Conservation (phyloP, 352 stramenopile genomes). For the Phytophthora multivora region DNA sequence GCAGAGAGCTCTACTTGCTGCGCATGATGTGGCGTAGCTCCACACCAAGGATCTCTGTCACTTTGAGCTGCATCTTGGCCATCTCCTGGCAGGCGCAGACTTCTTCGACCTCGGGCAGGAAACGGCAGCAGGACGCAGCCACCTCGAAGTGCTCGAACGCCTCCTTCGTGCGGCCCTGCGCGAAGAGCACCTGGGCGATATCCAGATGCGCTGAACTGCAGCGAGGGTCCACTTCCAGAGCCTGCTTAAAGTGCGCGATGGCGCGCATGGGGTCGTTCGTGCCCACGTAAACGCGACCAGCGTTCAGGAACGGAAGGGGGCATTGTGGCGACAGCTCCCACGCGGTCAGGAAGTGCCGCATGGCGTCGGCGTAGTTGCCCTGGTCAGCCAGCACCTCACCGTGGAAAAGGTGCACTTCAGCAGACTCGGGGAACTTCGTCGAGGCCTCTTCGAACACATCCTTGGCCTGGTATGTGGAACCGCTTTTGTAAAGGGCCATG, state of each 20-base stretch:
- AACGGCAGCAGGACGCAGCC: slow-evolving; percentile 75
- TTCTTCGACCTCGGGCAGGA: slow-evolving; percentile 84
- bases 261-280: slow-evolving; percentile 84
- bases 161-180: slow-evolving; percentile 70
- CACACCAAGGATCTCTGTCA: slow-evolving; percentile 84
- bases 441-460: slow-evolving; percentile 81
- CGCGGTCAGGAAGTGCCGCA: slow-evolving; percentile 75
- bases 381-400: slow-evolving; percentile 84
- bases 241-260: slow-evolving; percentile 84
- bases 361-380: slow-evolving; percentile 80
- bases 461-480: slow-evolving; percentile 80
- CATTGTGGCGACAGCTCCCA: slow-evolving; percentile 80
- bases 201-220: slow-evolving; percentile 85
- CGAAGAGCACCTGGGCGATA: slow-evolving; percentile 87
- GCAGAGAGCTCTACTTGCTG: slow-evolving; percentile 49
- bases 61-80: slow-evolving; percentile 86
- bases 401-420: slow-evolving; percentile 84
- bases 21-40: slow-evolving; percentile 88
- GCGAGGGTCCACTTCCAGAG: slow-evolving; percentile 72
- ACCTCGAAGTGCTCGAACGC: slow-evolving; percentile 79
- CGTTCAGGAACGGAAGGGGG: slow-evolving; percentile 84
- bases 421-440: slow-evolving; percentile 65
- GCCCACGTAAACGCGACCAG: slow-evolving; percentile 79
- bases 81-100: slow-evolving; percentile 77
- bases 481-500: slow-evolving; percentile 88